Base-by-base conservation (phyloP, 2,329 filamentous ascomycete species). In the Aspergillus luchuensis region DNA sequence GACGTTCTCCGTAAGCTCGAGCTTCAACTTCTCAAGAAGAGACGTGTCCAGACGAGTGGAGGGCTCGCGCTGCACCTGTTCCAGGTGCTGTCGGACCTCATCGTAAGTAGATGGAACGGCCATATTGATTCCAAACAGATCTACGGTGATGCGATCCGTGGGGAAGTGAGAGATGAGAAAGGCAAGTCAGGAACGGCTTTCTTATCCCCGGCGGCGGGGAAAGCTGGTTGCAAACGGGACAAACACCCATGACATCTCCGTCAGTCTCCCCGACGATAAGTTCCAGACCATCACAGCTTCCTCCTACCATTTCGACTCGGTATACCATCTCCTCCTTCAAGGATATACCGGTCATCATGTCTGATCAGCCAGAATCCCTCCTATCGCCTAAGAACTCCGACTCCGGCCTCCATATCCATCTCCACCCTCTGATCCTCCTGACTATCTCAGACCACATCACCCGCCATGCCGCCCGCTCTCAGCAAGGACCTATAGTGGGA, bases 361-460 rank as follows among this genome's bases (percentile, higher is more conserved):
- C 81, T 59, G 76, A 80, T 62, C 65, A 74, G 10, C 41, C 66
- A 17, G 88, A 87, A 68, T 80, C 87, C 56, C 82, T 91, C 63
- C 74, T 92, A 50, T 91, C 89, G 5, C 83, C 82, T 60, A 89
- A 87, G 76, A 84, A 87, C 5, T 87, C 86, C 45, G 91, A 95
- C 76, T 89, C 89, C 19, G 87, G 87, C 54, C 86, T 96, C 48
- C 89, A 92, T 66, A 87, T 92, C 58, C 87, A 92, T 69, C 87
- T 99, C 17, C 95, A 99, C 72, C 95, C 95, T 25, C 88, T 99
- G 52, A 93, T 97, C 56, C 89, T 98, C 67, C 91, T 99, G 78
- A 96, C 91, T 66, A 95, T 99, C 71, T 97, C 94, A 68, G 95
- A 99, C 78, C 96, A 96, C 76, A 92, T 98, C 75, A 96, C 94